Base-by-base conservation (phyloP, 78 protist genomes). In the Pigoraptor vietnamica region DNA sequence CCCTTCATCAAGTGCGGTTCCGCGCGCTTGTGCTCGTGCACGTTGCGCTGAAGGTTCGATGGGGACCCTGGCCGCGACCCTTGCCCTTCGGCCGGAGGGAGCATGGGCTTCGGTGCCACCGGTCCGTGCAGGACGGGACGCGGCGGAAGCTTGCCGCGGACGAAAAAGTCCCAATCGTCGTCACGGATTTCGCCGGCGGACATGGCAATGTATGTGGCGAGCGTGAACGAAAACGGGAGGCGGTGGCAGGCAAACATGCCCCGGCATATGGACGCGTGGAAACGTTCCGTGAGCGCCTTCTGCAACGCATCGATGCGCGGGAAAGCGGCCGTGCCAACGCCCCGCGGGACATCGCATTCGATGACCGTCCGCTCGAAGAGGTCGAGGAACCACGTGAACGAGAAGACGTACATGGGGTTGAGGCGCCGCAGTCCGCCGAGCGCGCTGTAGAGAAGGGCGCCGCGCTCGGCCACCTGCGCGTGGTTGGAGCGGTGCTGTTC, bases 371-470 rank as follows among this genome's bases (percentile, higher is more conserved):
- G 32, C 90, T 95, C 94, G 90, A 97, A 97, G 25, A 94, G 90
- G 32, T 25, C 38, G 83, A 97, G 56, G 91, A 96, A 98, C 93
- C 94, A 97, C 6, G 40, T 81, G 34, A 98, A 94, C 2, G 98
- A 96, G n/a, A 93, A 93, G 91, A 95, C 94, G 93, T 98, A 98
- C 99, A 98, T 98, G 81, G 55, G 79, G 93, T 90, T 91, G 81
- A 98, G 95, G 9, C 87, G 10, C 40, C 95, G 0, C 95, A 95
- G 95, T 39, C 96, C 98, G 2, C 92, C 96, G 67, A 98, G 90
- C 95, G 97, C 40, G 97, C 36, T 21, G 95, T 37, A 0, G 97
- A 94, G 88, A 97, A 97, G 24, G 98, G 97, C n/a, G 88, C 37
- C 10, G 98, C 98, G 14, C 67, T 48, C 67, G 14, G 67, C 14